Percentiles rank a stretch among this genome's conserved stretches.
These are phyloP conservation scores for Bidens hawaiensis DNA, from an alignment of 140 eudicot species.

Conservation along the genomic window DNA sequence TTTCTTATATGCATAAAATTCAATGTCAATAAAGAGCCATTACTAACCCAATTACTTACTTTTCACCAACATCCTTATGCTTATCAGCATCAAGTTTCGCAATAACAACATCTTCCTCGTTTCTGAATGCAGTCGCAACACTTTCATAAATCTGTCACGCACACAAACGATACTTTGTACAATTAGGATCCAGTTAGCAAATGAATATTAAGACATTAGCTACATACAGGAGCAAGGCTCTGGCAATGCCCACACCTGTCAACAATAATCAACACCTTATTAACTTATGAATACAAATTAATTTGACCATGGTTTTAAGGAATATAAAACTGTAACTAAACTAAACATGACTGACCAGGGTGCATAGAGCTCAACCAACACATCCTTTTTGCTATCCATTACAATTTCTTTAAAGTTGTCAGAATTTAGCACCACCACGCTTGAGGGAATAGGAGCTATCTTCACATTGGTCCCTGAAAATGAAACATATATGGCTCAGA, in stretches of 20 bases:
- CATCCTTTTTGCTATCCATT: conserved; percentile 74
- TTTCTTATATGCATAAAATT: too few relatives aligned
- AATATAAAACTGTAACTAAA: conserved; percentile 11
- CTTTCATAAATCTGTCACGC: conserved; percentile 71
- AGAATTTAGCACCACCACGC: conserved; percentile 75
- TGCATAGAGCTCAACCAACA: conserved; percentile 93
- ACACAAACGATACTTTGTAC: background rate
- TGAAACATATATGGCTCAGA: too few relatives aligned
- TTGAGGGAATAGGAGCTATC: conserved; percentile 78
- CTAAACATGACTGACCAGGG: conserved; percentile 58
- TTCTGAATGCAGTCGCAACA: conserved; percentile 78
- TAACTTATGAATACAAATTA: background rate
- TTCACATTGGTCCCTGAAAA: conserved; percentile 87
- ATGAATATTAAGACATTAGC: conserved; percentile 13
- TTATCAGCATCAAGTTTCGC: conserved; percentile 97
- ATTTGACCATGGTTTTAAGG: background rate
- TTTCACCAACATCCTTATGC: conserved; percentile 75
- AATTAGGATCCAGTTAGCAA: background rate
- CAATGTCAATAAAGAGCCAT: background rate
- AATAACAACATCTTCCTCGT: conserved; percentile 78
- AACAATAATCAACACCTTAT: background rate
- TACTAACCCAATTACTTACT: conserved; percentile 42
- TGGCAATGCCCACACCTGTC: conserved; percentile 99
- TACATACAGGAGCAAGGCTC: conserved; percentile 94
- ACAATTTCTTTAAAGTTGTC: conserved; percentile 89